These are phyloP conservation scores for Parastagonospora nodorum DNA, from an alignment of 2,329 filamentous ascomycete genomes.

Conservation along the genomic window DNA sequence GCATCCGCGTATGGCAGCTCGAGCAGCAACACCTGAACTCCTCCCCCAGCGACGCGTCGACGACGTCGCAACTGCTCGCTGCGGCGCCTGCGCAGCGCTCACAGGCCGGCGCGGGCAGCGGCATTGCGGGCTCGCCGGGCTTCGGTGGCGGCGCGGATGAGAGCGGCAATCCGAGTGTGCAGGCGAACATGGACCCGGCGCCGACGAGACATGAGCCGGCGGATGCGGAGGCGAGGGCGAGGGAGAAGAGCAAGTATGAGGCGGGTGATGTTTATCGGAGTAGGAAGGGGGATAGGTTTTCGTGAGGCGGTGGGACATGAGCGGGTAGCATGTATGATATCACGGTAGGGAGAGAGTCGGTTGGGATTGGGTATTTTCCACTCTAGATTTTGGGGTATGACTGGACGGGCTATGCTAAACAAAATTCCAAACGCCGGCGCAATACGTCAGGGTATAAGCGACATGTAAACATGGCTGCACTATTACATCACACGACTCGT, in stretches of 20 bases:
- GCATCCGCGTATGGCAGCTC: conserved; percentile 36
- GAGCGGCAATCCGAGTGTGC: conserved; percentile 66
- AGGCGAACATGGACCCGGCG: conserved; percentile 79
- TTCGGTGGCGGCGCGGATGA: conserved; percentile 10
- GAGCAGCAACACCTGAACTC: conserved; percentile 23
- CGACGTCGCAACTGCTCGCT: conserved; percentile 10
- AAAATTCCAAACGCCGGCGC: conserved; percentile 26
- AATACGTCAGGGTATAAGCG: conserved; percentile 42
- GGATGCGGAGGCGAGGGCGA: conserved; percentile 67
- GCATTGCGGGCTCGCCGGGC: conserved; percentile 13
- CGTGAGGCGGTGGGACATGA: conserved; percentile 19
- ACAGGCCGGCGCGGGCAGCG: conserved; percentile 11
- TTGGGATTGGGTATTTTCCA: not conserved
- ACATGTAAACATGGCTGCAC: conserved; percentile 10
- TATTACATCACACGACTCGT: not conserved
- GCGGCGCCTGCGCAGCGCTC: conserved; percentile 11
- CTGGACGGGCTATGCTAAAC: conserved; percentile 1
- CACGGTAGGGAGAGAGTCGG: not conserved
- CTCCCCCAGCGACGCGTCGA: conserved; percentile 8
- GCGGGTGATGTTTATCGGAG: conserved; percentile 74
- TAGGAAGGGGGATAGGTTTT: conserved; percentile 84
- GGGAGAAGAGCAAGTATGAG: conserved; percentile 91
- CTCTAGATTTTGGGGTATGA: not conserved
- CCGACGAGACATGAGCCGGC: conserved; percentile 80
- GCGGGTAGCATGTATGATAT: conserved; percentile 10